Conservation (phyloP, 164 flowering plant species). For the Sedum album region DNA sequence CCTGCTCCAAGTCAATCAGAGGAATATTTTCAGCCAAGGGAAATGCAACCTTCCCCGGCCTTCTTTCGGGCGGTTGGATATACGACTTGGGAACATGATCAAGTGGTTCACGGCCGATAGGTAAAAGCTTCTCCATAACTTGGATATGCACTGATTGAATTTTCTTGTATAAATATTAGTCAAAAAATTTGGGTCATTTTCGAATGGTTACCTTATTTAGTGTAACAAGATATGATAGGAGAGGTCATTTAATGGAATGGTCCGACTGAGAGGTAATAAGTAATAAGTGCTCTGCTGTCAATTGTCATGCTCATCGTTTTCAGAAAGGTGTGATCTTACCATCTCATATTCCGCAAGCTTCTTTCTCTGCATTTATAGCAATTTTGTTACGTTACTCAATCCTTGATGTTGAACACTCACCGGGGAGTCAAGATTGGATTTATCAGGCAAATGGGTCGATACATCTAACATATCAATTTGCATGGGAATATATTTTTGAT, state of each 20-base stretch:
- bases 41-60: neutral
- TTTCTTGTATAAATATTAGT: neutral
- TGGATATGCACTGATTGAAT: constrained; percentile 12
- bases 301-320: too few species aligned
- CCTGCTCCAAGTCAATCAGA: neutral
- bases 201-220: neutral
- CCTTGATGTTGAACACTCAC: too few species aligned
- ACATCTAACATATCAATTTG: too few species aligned
- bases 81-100: neutral
- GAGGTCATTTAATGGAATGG: neutral
- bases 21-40: neutral
- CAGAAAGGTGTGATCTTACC: too few species aligned
- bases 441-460: too few species aligned
- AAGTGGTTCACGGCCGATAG: neutral
- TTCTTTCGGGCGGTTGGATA: neutral
- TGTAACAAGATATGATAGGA: neutral
- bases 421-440: too few species aligned
- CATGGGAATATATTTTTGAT: too few species aligned
- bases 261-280: neutral
- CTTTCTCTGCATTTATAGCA: too few species aligned
- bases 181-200: neutral
- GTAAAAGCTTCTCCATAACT: constrained; percentile 1
- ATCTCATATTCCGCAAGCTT: too few species aligned
- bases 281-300: too few species aligned
- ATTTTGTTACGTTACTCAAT: too few species aligned